phyloP scores from a whole-genome alignment of 2,329 filamentous ascomycete genomes.

The Ophiobolus disseminans region DNA sequence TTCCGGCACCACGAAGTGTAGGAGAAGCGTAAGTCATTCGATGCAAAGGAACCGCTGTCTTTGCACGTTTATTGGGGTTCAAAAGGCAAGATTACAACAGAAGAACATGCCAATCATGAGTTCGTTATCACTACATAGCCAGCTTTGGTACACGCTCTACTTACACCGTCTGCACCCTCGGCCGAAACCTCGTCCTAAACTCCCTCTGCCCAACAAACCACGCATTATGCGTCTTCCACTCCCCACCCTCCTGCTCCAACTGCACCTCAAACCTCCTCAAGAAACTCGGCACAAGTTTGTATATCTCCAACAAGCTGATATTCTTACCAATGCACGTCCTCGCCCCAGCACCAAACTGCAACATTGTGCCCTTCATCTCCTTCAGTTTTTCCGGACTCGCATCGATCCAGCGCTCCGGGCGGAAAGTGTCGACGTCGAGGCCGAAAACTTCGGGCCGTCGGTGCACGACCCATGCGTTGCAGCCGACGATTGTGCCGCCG shows the following conservation, averaged over 20 bases:
- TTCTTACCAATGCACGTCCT: slow-evolving; percentile 71
- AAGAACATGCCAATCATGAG: too few relatives aligned
- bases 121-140: too few relatives aligned
- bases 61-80: too few relatives aligned
- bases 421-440: slow-evolving; percentile 67
- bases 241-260: slow-evolving; percentile 48
- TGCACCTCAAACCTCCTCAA: slow-evolving; percentile 68
- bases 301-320: slow-evolving; percentile 58
- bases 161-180: slow-evolving; percentile 17
- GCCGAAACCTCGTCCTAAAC: slow-evolving; percentile 54
- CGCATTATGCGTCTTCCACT: slow-evolving; percentile 60
- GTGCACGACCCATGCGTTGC: slow-evolving; percentile 78
- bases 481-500: slow-evolving; percentile 76
- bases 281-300: slow-evolving; percentile 62
- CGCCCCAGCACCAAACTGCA: slow-evolving; percentile 75
- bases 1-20: too few relatives aligned
- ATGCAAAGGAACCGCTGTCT: too few relatives aligned
- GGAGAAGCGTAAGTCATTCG: too few relatives aligned
- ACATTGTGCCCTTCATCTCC: slow-evolving; percentile 73
- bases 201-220: slow-evolving; percentile 61
- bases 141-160: too few relatives aligned
- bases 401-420: slow-evolving; percentile 72
- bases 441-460: slow-evolving; percentile 73
- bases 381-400: slow-evolving; percentile 63
- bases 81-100: too few relatives aligned